phyloP scores from a whole-genome alignment of 169 alveolate species.

The Cryptosporidium meleagridis region DNA sequence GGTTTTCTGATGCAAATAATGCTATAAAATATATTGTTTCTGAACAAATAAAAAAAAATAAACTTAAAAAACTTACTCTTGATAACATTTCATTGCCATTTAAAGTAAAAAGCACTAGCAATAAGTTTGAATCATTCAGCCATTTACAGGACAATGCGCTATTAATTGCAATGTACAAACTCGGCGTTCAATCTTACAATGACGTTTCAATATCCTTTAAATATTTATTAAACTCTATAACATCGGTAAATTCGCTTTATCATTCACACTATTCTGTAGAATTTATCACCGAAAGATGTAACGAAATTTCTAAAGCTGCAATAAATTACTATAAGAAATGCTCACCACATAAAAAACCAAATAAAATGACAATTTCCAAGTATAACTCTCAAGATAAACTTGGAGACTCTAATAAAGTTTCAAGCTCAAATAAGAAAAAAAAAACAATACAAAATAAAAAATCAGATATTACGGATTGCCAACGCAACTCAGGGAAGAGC shows the following conservation, averaged over 20 bases:
- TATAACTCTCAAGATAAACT: background rate
- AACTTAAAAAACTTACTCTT: background rate
- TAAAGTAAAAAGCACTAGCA: conserved; percentile 21
- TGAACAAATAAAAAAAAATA: conserved; percentile 37
- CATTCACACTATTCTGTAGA: conserved; percentile 42
- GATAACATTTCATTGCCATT: conserved; percentile 28
- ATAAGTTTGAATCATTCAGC: conserved; percentile 45
- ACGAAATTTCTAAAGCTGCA: conserved; percentile 62
- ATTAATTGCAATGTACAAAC: conserved; percentile 38
- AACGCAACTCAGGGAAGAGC: background rate
- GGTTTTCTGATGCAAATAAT: conserved; percentile 52
- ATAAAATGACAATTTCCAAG: background rate
- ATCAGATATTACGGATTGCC: background rate
- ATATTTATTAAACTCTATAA: conserved; percentile 8
- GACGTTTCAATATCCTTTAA: conserved; percentile 53
- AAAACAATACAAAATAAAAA: background rate
- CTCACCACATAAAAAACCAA: background rate
- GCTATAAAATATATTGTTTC: conserved; percentile 34
- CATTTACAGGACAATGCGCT: conserved; percentile 39
- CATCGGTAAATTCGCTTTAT: conserved; percentile 38
- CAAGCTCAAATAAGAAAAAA: conserved; percentile 6
- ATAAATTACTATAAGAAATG: conserved; percentile 24
- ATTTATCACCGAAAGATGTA: conserved; percentile 53
- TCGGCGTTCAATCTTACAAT: conserved; percentile 51
- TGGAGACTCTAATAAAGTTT: background rate